Evolutionary conservation across 495 filamentous ascomycete genomes (phyloP).

Genomic region (Clavariopsis aquatica): DNA sequence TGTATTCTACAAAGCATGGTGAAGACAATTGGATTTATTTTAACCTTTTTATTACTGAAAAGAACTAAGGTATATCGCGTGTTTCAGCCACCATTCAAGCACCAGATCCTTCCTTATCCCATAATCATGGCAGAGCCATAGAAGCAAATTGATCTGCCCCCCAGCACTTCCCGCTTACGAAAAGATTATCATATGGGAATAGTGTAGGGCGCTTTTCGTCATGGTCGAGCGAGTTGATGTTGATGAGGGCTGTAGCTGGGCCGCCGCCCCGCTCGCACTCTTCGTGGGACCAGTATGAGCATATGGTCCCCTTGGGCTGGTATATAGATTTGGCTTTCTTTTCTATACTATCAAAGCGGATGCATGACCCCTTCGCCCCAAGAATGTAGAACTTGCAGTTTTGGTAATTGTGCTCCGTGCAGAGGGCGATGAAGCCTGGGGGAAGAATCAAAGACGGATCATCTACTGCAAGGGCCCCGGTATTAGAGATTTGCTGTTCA

Average conservation of each 20-base stretch:
- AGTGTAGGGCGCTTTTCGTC: not conserved
- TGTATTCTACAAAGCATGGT: no score
- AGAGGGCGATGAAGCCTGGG: not conserved
- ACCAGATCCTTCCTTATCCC: no score
- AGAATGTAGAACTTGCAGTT: not conserved
- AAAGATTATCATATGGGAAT: not conserved
- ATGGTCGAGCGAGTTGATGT: not conserved
- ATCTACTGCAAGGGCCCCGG: not conserved
- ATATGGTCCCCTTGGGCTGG: not conserved
- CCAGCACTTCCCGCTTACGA: not conserved
- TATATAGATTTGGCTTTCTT: not conserved
- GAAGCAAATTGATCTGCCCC: not conserved
- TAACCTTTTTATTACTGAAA: no score
- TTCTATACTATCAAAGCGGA: not conserved
- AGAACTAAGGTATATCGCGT: not conserved
- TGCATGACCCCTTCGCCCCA: not conserved
- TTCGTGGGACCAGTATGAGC: not conserved
- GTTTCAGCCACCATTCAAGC: no score
- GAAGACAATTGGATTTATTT: no score
- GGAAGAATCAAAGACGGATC: no score
- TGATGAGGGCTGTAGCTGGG: not conserved
- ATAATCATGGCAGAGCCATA: not conserved
- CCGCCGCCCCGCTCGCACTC: not conserved
- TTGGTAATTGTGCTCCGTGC: not conserved
- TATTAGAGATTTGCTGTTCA: not conserved